These are phyloP conservation scores for Ustilago loliicola DNA, from an alignment of 1,284 basidiomycete species.

Conservation along the genomic window DNA sequence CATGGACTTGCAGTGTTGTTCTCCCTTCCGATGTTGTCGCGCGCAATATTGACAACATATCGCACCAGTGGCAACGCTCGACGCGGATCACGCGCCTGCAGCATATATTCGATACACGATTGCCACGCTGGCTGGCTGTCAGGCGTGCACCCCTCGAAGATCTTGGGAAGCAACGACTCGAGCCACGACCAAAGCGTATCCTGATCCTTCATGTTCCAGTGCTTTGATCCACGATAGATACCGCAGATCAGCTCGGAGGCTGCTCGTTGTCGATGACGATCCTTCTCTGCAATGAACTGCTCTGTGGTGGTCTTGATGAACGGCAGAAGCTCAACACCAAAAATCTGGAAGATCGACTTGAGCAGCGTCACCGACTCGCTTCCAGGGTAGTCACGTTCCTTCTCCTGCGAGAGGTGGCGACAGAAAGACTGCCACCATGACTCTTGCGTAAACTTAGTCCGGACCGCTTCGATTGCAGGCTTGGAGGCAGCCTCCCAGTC, in stretches of 20 bases:
- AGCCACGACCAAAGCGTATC: constrained; percentile 86
- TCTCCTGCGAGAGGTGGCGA: constrained; percentile 66
- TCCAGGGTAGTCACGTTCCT: constrained; percentile 64
- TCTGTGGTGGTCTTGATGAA: constrained; percentile 77
- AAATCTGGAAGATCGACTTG: constrained; percentile 75
- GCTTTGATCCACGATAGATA: constrained; percentile 82
- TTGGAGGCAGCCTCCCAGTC: constrained; percentile 79
- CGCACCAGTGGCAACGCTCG: constrained; percentile 82
- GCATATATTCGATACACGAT: constrained; percentile 73
- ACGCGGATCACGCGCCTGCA: constrained; percentile 85
- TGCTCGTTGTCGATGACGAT: constrained; percentile 92
- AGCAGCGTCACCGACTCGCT: constrained; percentile 72
- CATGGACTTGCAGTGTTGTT: constrained; percentile 52
- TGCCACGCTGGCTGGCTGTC: constrained; percentile 72
- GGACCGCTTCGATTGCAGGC: constrained; percentile 77
- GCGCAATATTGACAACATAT: constrained; percentile 70
- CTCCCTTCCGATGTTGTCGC: constrained; percentile 54
- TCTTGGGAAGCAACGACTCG: constrained; percentile 77
- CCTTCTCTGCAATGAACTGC: constrained; percentile 76
- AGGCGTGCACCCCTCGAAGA: constrained; percentile 76
- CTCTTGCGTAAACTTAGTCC: constrained; percentile 73
- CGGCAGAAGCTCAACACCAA: constrained; percentile 75
- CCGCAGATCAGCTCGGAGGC: constrained; percentile 88
- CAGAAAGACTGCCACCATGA: constrained; percentile 76
- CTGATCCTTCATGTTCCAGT: constrained; percentile 81